Percentiles rank a stretch among this genome's conserved stretches.
phyloP scores from a whole-genome alignment of 2,329 filamentous ascomycete genomes.

The Camptophora hylomeconis region DNA sequence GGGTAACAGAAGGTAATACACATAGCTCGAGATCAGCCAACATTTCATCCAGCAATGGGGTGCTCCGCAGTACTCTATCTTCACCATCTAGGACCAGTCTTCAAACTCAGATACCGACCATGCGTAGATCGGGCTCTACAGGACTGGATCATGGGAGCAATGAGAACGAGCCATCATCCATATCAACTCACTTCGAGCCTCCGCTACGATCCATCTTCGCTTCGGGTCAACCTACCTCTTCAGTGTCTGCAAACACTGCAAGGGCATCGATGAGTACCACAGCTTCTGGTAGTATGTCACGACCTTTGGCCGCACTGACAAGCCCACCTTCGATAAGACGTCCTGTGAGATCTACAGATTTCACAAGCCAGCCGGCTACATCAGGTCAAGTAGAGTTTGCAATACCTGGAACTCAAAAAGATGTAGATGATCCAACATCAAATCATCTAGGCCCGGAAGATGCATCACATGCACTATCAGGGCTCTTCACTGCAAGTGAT shows the following conservation, averaged over 20 bases:
- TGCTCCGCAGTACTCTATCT: no score
- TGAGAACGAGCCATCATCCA: neutral
- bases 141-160: no score
- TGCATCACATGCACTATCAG: conserved; percentile 20
- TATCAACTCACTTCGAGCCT: conserved; percentile 16
- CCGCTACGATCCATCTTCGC: conserved; percentile 24
- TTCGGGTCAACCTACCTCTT: conserved; percentile 23
- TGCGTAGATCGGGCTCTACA: no score
- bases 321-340: conserved; percentile 11
- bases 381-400: no score
- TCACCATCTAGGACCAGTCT: no score
- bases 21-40: no score
- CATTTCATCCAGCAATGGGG: no score
- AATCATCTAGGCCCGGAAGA: conserved; percentile 10
- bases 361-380: no score
- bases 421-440: conserved; percentile 20
- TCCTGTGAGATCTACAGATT: no score
- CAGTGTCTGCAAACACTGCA: conserved; percentile 23
- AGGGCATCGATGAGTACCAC: conserved; percentile 23
- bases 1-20: no score
- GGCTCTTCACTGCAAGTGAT: conserved; percentile 18
- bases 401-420: conserved; percentile 19
- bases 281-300: conserved; percentile 16
- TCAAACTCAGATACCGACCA: no score
- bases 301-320: conserved; percentile 19